Evolutionary conservation across 306 rosid species (phyloP).

Genomic region (Cercis canadensis): DNA sequence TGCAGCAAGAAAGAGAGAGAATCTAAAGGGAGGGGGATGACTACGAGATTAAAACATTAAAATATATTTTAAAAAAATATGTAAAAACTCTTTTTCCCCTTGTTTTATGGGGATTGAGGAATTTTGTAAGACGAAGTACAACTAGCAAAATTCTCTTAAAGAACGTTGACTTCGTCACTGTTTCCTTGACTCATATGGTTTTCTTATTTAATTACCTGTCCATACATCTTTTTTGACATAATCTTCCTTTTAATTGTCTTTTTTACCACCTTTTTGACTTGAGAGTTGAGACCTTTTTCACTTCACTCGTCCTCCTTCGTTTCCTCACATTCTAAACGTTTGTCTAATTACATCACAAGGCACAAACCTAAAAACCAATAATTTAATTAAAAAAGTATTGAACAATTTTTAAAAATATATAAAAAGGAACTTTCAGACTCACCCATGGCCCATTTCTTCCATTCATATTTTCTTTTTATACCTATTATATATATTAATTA

Average conservation of each 20-base stretch:
- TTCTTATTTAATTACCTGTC: conserved; percentile 16
- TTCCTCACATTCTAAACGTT: conserved; percentile 33
- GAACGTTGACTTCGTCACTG: conserved; percentile 47
- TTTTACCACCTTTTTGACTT: conserved; percentile 40
- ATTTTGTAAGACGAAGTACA: conserved; percentile 43
- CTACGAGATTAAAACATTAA: conserved; percentile 29
- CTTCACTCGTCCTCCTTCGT: not conserved
- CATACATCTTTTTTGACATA: not conserved
- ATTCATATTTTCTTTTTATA: not conserved
- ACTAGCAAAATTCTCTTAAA: conserved; percentile 26
- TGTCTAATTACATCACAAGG: no score
- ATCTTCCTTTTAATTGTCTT: not conserved
- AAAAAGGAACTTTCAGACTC: not conserved
- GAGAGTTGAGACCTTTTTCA: conserved; percentile 7
- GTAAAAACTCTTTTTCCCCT: not conserved
- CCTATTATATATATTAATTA: not conserved
- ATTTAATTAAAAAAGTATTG: no score
- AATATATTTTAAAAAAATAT: not conserved
- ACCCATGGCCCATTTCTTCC: not conserved
- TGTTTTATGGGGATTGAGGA: conserved; percentile 31
- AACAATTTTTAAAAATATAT: no score
- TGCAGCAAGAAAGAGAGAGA: conserved; percentile 38
- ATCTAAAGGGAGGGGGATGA: conserved; percentile 4
- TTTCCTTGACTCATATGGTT: conserved; percentile 9
- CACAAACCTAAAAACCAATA: not conserved